Conservation (phyloP, 2,329 filamentous ascomycete genomes). For the Aspergillus eucalypticola region DNA sequence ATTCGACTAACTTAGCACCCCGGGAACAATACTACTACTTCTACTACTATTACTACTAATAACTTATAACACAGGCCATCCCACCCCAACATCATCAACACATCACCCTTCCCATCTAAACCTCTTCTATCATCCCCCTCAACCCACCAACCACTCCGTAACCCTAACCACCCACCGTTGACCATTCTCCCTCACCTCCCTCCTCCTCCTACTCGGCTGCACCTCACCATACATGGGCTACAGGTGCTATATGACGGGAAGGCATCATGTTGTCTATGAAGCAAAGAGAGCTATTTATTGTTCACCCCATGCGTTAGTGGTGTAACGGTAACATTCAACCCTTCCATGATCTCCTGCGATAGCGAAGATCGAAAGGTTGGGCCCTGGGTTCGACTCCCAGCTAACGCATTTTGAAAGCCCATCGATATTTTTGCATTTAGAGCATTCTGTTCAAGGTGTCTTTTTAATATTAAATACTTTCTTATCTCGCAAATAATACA, state of each 20-base stretch:
- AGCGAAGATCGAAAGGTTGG: neutral
- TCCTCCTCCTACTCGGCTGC: slow-evolving; percentile 19
- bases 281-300: neutral
- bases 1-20: too few species aligned
- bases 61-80: neutral
- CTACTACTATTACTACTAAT: too few species aligned
- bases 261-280: neutral
- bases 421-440: too few species aligned
- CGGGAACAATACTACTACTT: too few species aligned
- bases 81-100: neutral
- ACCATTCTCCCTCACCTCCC: slow-evolving; percentile 26
- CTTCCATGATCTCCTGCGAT: neutral
- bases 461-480: too few species aligned
- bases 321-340: neutral
- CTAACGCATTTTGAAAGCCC: neutral
- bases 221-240: slow-evolving; percentile 6
- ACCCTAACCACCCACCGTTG: slow-evolving; percentile 29
- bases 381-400: neutral
- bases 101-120: neutral
- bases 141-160: slow-evolving; percentile 20
- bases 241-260: too few species aligned
- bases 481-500: too few species aligned
- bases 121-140: slow-evolving; percentile 21
- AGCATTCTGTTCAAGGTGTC: neutral
- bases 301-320: neutral